Base-by-base conservation (phyloP, 2,329 filamentous ascomycete species). In the Monosporascus sp. region DNA sequence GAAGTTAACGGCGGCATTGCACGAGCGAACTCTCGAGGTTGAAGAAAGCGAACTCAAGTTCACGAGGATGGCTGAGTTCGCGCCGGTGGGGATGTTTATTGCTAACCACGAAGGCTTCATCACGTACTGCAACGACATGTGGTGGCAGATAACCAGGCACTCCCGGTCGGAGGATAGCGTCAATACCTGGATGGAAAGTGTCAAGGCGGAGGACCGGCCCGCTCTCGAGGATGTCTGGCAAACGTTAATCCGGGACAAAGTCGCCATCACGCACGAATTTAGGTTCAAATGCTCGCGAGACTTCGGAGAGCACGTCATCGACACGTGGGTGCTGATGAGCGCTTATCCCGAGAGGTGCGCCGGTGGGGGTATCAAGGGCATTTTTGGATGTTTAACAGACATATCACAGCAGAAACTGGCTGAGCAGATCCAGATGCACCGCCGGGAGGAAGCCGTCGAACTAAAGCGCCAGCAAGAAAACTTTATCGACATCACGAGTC, bases 351-450 rank as follows among this genome's bases (percentile, higher is more conserved):
- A 92, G 61, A 86, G 81, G 62, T 78, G 86, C 55, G 71, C 75
- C 1, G 72, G 81, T 27, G 87, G 86, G 3, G 72, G 74, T 27
- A 76, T 91, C 49, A 89, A 89, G 71, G 83, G 85, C 56, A 85
- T 91, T 3, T 91, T 92, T 60, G 88, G 88, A 50, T 88, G 85
- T 63, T 86, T 95, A 49, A 93, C 89, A 0, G 89, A 95, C 63
- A 95, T 96, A 58, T 90, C 87, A 18, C 82, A 88, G 51, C 89
- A 94, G 66, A 96, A 95, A 67, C 86, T 86, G 77, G 89, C 90
- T 1, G 90, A 95, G 68, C 84, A 86, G 47, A 83, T 90, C 36
- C 89, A 95, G 68, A 89, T 82, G 61, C 80, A 85, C 45, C 84
- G 89, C 53, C 86, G 89, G 63, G 83, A 92, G 62, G 89, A 94